Conservation (phyloP, 208 protist genomes). For the Perkinsela sp. region DNA sequence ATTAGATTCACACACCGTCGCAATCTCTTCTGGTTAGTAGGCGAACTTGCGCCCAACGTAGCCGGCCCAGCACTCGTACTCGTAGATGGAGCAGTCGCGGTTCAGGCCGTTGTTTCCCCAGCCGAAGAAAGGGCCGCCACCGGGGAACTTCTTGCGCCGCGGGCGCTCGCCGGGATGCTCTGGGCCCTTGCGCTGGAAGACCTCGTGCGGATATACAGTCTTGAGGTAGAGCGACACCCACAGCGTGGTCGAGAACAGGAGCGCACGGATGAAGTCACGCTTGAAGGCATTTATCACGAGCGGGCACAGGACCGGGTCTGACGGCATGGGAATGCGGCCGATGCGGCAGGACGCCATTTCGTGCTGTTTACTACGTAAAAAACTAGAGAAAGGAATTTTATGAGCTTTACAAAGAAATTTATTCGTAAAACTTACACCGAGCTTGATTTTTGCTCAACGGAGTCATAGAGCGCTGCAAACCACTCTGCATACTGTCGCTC, state of each 20-base stretch:
- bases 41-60: constrained; percentile 56
- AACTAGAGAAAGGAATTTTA: constrained; percentile 4
- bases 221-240: constrained; percentile 52
- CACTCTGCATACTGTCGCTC: too few species aligned
- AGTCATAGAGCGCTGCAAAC: too few species aligned
- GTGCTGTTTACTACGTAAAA: constrained; percentile 1
- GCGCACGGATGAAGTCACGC: constrained; percentile 21
- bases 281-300: constrained; percentile 17
- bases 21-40: too few species aligned
- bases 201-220: constrained; percentile 30
- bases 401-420: neutral
- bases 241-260: constrained; percentile 19
- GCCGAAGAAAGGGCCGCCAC: constrained; percentile 33
- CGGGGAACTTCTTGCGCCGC: constrained; percentile 32
- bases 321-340: constrained; percentile 37
- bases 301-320: constrained; percentile 32
- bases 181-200: constrained; percentile 42
- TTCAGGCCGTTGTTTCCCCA: constrained; percentile 66
- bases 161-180: constrained; percentile 43
- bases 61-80: constrained; percentile 56
- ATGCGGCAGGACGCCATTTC: constrained; percentile 29
- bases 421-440: too few species aligned
- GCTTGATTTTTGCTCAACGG: too few species aligned
- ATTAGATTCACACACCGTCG: too few species aligned
- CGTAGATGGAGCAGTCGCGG: constrained; percentile 44